Base-by-base conservation (phyloP, 345 rosid species). In the Physaria fendleri region DNA sequence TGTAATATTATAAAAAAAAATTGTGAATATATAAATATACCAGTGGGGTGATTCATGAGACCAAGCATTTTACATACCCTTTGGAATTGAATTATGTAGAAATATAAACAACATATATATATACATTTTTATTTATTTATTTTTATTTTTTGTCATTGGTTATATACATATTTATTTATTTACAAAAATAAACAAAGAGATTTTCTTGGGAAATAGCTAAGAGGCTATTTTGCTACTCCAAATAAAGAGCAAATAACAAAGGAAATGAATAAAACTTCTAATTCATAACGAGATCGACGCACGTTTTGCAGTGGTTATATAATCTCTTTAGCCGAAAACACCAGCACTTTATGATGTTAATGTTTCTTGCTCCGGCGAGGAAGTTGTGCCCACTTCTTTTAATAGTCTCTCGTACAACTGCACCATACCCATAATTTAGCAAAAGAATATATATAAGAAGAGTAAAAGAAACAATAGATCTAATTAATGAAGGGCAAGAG, bases 331-430 rank as follows among this genome's bases (percentile, higher is more conserved):
- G n/a, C n/a, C n/a, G 15, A 28, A 34, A n/a, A n/a, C n/a, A n/a
- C n/a, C n/a, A n/a, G n/a, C n/a, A 42, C 40, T 29, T n/a, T n/a
- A n/a, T n/a, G n/a, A 68, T 42, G 62, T 54, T 61, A 61, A 37
- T 54, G 62, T 47, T 23, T 11, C 67, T 54, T 69, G 68, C 34
- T 69, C 73, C 63, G 73, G 45, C 37, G 68, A 69, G 57, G 73
- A 62, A n/a, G n/a, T n/a, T 46, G 55, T 77, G 25, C 93, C 92
- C 14, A 92, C 75, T 34, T 83, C 93, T 53, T 77, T 79, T 12
- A 83, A 75, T 24, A 88, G 59, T 78, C 77, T 89, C 70, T 72
- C 75, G 56, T 93, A 88, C 63, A 92, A 74, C 98, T 92, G 96
- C 78, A 79, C 45, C 60, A 41, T 6, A 58, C 29, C 24, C 49